Conservation (phyloP, 164 flowering plant species). For the Vitis labrusca region DNA sequence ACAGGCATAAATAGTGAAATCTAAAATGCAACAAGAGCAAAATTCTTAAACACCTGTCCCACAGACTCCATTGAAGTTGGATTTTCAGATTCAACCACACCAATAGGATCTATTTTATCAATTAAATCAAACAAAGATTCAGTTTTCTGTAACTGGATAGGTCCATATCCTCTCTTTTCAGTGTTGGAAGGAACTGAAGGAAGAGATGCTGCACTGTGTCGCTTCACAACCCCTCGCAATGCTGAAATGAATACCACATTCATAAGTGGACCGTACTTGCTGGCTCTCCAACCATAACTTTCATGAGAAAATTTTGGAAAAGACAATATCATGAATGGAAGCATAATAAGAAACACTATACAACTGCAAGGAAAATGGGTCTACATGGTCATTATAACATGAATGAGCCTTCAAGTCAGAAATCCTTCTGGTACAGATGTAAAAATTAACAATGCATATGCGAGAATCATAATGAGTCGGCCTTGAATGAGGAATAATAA, state of each 20-base stretch:
- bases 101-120: constrained; percentile 25
- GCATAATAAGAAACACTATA: not conserved
- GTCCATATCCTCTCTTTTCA: constrained; percentile 61
- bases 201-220: constrained; percentile 42
- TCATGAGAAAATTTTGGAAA: constrained; percentile 2
- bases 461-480: too few species aligned
- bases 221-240: constrained; percentile 58
- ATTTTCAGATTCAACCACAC: constrained; percentile 53
- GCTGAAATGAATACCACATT: constrained; percentile 49
- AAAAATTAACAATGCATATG: too few species aligned
- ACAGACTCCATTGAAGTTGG: constrained; percentile 83
- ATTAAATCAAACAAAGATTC: constrained; percentile 52
- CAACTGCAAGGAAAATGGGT: not conserved
- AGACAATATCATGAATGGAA: not conserved
- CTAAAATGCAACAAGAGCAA: constrained; percentile 3
- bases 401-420: too few species aligned
- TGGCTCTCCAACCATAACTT: not conserved
- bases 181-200: constrained; percentile 60
- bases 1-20: not conserved
- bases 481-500: too few species aligned
- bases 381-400: too few species aligned
- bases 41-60: constrained; percentile 63
- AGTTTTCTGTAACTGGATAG: constrained; percentile 48
- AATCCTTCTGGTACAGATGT: too few species aligned
- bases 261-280: not conserved